Evolutionary conservation across 441 rosid species (phyloP), one percentile per base, ranked within the genome.

Genomic region (Gossypium davidsonii): DNA sequence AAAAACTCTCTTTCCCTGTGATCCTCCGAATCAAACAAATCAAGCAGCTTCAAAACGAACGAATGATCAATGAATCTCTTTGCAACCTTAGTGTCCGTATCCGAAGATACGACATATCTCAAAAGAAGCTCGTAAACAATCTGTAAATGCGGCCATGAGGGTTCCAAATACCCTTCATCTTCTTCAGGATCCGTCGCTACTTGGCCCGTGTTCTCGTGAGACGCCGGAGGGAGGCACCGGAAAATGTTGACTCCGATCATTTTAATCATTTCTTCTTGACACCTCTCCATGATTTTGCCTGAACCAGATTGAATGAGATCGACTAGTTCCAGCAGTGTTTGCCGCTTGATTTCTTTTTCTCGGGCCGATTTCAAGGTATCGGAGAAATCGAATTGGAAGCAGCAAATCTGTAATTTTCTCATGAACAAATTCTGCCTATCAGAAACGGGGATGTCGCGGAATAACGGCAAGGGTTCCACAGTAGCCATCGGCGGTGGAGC

Each of bases 131-230:
- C 96, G 49, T 90, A 90, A 39, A 89, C 87, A 12, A 91, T 85
- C 85, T 88, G 97, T 79, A 94, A 82, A 86, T 94, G 97, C 46
- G 89, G 90, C 98, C 98, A 94, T 2, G 90, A 79, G 0, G 97
- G 95, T 21, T 92, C 97, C 78, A 89, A 72, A 79, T 86, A 90
- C 0, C 91, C 92, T 57, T 94, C 98, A n/a, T 94, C 98, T 77
- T 94, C 98, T 52, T 90, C 98, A 0, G 90, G 96, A 81, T 94
- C 97, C 1, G 81, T 70, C 8, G 77, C 81, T 73, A 88, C 97
- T 78, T 89, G 97, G 3, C 97, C 98, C 0, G 96, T 94, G 28
- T 86, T 90, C 73, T 93, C 96, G 12, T 91, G 92, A 8, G 93
- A 74, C 1, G 91, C 86, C 0, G 97, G 96, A 6, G 98, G 97